A percentile compares a stretch with the other conserved stretches of the same genome.
These are phyloP conservation scores for Euphorbia peplus DNA, from an alignment of 345 rosid species.

Conservation along the genomic window DNA sequence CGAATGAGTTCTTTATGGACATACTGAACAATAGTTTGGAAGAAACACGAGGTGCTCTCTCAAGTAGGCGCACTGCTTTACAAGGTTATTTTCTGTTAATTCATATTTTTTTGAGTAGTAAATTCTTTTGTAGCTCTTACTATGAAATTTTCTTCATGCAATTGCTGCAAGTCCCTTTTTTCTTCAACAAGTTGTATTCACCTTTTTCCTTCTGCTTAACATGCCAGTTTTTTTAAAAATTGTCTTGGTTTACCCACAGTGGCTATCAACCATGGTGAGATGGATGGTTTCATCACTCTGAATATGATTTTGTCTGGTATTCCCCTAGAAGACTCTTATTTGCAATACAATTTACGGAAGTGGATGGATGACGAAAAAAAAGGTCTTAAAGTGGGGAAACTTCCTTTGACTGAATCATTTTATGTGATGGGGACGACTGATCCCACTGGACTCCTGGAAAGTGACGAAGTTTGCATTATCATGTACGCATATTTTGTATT, in stretches of 20 bases:
- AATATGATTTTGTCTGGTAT: conserved; percentile 68
- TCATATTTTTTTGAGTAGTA: background rate
- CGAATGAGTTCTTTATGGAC: conserved; percentile 52
- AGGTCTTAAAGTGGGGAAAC: conserved; percentile 51
- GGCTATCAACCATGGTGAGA: conserved; percentile 41
- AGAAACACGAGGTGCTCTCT: conserved; percentile 39
- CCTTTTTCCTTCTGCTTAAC: background rate
- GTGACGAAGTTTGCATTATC: conserved; percentile 74
- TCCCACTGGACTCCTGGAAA: conserved; percentile 61
- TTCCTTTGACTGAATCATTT: conserved; percentile 61
- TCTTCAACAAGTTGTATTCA: background rate
- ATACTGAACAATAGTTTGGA: conserved; percentile 45
- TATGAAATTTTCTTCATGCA: background rate
- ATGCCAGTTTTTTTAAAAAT: conserved; percentile 2
- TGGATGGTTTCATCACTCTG: conserved; percentile 43
- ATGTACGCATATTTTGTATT: conserved; percentile 42
- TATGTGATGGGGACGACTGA: conserved; percentile 87
- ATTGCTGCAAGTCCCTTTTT: no score
- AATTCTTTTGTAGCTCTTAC: background rate
- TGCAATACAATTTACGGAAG: conserved; percentile 41
- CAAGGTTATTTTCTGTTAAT: conserved; percentile 40
- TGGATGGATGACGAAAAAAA: conserved; percentile 46
- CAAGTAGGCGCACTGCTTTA: conserved; percentile 45
- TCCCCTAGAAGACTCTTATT: conserved; percentile 60
- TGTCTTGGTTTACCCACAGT: conserved; percentile 35